Evolutionary conservation across 371 early-diverging fungal species (phyloP), one percentile per base, ranked within the genome.

Genomic region (Mucor saturninus): DNA sequence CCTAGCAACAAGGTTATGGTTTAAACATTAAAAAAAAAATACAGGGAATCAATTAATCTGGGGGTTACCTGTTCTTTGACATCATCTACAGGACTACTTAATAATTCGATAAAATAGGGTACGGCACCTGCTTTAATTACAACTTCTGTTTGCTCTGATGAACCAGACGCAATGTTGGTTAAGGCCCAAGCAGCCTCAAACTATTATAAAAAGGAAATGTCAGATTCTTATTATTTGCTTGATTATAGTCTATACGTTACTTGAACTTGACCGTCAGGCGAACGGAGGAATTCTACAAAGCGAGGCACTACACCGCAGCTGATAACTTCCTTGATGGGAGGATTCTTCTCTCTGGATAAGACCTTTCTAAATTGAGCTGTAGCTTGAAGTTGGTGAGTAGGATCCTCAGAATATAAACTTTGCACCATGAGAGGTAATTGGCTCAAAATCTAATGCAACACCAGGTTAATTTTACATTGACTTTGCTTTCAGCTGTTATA

Each of bases 171-270:
- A 77, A 99, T 99, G 80, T 99, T 99, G 61, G 99, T 99, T 68
- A 99, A 83, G 26, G 98, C 99, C 99, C 99, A 99, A 29, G 99
- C 99, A 54, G 99, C 93, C 80, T 99, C 99, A 79, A 99, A 97
- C 94, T 98, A 83, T 54, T 60, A 56, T 10, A 57, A 11, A 40
- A 56, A 61, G 30, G 21, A 62, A 45, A 59, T 15, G 13, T 45
- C 6, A 45, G 15, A n/a, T 15, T 45, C 5, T 15, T 45, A 14
- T 28, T 49, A 30, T 50, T 29, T 30, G 10, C 4, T 6, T 49
- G 30, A 6, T 2, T n/a, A 26, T 7, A n/a, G 50, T 30, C 3
- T 13, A 9, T 31, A 30, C 10, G 15, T 64, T 86, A 95, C 98
- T 89, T 97, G 98, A 65, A 96, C 82, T 35, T 89, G 73, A 5